These are phyloP conservation scores for Suillus sp. DNA, from an alignment of 768 basidiomycete species.

Conservation along the genomic window DNA sequence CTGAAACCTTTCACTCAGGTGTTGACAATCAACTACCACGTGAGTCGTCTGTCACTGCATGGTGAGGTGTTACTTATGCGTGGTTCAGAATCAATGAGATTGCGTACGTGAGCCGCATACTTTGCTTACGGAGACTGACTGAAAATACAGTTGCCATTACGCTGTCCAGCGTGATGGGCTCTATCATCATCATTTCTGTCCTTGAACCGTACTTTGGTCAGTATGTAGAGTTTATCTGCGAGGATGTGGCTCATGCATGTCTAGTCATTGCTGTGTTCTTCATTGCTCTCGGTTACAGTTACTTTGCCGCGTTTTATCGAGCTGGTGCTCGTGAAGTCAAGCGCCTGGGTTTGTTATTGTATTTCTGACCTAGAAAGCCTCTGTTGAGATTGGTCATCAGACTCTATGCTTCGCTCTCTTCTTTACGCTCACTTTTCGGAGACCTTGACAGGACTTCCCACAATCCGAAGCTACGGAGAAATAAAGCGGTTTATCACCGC, in stretches of 20 bases:
- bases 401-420: constrained; percentile 71
- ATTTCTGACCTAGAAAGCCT: neutral
- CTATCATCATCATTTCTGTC: constrained; percentile 57
- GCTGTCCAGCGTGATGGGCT: constrained; percentile 50
- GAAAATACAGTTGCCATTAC: constrained; percentile 47
- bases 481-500: constrained; percentile 60
- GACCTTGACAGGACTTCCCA: constrained; percentile 69
- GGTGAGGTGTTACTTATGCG: constrained; percentile 1
- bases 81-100: constrained; percentile 52
- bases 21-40: constrained; percentile 62
- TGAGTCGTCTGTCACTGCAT: constrained; percentile 27
- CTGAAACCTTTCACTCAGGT: neutral
- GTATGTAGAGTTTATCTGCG: constrained; percentile 21
- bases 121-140: constrained; percentile 2
- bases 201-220: constrained; percentile 64
- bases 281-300: constrained; percentile 61
- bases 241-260: neutral
- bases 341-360: constrained; percentile 37
- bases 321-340: constrained; percentile 75
- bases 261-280: constrained; percentile 55
- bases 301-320: constrained; percentile 70
- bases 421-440: constrained; percentile 81
- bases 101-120: constrained; percentile 38
- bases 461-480: constrained; percentile 74
- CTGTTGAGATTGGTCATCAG: constrained; percentile 32